Base-by-base conservation (phyloP, 2,329 filamentous ascomycete species). In the Aureobasidium sp. region DNA sequence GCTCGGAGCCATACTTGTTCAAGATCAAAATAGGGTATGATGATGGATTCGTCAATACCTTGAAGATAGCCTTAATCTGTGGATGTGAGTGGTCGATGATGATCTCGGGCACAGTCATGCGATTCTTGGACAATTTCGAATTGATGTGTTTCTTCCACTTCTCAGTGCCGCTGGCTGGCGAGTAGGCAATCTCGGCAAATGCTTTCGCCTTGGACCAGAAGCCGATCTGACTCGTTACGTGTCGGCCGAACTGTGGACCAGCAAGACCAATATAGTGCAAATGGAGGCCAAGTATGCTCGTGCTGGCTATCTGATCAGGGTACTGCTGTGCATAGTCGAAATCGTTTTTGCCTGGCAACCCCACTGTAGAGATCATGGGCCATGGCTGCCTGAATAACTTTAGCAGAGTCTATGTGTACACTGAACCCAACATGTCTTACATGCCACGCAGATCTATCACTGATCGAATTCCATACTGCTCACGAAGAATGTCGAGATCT, bases 361-460 rank as follows among this genome's bases (percentile, higher is more conserved):
- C 25, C 25, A 11, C 8, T 12, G 52, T 56, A 31, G 41, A 25
- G 7, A 57, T 20, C 39, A 57, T 14, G 1, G 53, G 53, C 53
- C 53, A 57, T 17, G 41, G 53, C 14, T 25, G 31, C 53, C 41
- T 57, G 7, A 1, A 36, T 9, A 4, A 2, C 6, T 14, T 47
- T 8, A 45, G 14, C 2, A 15, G 3, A 17, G 4, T 14, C 2
- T 9, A 9, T 6, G 8, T 31, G 2, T 11, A n/a, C 9, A 9
- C 2, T 31, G 29, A 3, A 25, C 12, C 1, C 17, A 12, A 20
- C 2, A 3, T 25, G 3, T 25, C 53, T 47, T 9, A 57, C 53
- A 57, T 57, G 41, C 53, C 53, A 14, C 42, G 41, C 15, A 57
- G n/a, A 37, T 57, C 53, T 36, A 57, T 57, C 8, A 57, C 31